phyloP scores from a whole-genome alignment of 345 rosid species.

The Eucalyptus globulus region DNA sequence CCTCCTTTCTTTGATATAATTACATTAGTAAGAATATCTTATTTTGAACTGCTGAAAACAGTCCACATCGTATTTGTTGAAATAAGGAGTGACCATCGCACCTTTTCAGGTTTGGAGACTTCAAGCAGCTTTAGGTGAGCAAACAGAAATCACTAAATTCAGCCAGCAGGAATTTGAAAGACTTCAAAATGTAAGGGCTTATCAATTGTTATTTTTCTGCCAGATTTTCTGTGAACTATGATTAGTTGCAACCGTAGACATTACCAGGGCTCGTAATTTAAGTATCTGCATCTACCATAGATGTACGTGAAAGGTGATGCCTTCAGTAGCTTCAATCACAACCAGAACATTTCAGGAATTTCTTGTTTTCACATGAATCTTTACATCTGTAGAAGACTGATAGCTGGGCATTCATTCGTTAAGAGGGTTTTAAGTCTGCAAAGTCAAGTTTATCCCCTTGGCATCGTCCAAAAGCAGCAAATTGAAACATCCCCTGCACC shows the following conservation, averaged over 20 bases:
- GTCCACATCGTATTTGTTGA: background rate
- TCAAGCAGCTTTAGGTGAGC: conserved; percentile 97
- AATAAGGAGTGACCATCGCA: background rate
- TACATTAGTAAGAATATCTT: background rate
- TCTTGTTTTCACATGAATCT: background rate
- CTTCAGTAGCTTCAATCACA: background rate
- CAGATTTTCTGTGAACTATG: background rate
- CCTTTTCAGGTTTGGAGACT: conserved; percentile 86
- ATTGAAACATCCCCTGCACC: background rate
- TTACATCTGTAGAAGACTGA: background rate
- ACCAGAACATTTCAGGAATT: background rate
- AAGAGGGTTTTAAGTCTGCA: background rate
- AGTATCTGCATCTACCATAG: background rate
- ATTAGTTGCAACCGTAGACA: background rate
- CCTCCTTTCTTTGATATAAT: background rate
- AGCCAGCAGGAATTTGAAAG: conserved; percentile 93
- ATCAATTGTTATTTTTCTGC: background rate
- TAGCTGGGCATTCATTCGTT: background rate
- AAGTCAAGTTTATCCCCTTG: background rate
- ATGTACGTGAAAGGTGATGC: background rate
- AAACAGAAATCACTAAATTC: conserved; percentile 74
- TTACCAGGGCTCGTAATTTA: background rate
- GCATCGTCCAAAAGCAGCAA: background rate
- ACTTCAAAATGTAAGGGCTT: conserved; percentile 65
- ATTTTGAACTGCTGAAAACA: background rate